These are phyloP conservation scores for Suillus ampliporus DNA, from an alignment of 768 basidiomycete species.

Conservation along the genomic window DNA sequence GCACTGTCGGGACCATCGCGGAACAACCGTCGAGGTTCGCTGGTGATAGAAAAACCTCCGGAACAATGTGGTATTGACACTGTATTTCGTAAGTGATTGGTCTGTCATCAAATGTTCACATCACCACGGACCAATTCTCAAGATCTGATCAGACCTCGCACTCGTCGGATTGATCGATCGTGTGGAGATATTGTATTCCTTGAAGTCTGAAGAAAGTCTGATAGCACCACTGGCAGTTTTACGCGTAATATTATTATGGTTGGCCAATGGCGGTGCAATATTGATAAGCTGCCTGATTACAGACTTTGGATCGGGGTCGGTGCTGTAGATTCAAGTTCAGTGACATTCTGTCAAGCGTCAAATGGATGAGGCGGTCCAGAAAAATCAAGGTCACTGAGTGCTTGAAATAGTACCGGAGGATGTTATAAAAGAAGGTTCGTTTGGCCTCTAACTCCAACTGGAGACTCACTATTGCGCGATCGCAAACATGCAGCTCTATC, in stretches of 20 bases:
- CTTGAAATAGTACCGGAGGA: not conserved
- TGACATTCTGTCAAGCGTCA: no score
- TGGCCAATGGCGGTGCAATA: not conserved
- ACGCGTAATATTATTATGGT: not conserved
- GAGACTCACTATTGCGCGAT: not conserved
- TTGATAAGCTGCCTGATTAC: not conserved
- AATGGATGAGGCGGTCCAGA: not conserved
- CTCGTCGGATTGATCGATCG: not conserved
- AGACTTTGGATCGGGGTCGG: not conserved
- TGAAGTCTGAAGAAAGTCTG: no score
- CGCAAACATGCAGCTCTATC: not conserved
- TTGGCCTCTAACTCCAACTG: no score
- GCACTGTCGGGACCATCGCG: not conserved
- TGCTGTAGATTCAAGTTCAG: not conserved
- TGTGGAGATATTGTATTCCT: not conserved
- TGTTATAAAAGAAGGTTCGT: conserved; percentile 1
- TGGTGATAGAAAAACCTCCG: not conserved
- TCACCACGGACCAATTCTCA: not conserved
- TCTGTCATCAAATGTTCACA: not conserved
- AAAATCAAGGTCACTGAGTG: not conserved
- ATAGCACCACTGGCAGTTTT: no score
- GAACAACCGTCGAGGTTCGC: not conserved
- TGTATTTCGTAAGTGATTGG: not conserved
- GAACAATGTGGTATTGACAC: not conserved
- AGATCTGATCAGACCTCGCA: not conserved